A percentile compares a stretch with the other conserved stretches of the same genome.
Evolutionary conservation across 495 filamentous ascomycete species (phyloP).

Genomic region (Lasiosphaeris hirsuta): DNA sequence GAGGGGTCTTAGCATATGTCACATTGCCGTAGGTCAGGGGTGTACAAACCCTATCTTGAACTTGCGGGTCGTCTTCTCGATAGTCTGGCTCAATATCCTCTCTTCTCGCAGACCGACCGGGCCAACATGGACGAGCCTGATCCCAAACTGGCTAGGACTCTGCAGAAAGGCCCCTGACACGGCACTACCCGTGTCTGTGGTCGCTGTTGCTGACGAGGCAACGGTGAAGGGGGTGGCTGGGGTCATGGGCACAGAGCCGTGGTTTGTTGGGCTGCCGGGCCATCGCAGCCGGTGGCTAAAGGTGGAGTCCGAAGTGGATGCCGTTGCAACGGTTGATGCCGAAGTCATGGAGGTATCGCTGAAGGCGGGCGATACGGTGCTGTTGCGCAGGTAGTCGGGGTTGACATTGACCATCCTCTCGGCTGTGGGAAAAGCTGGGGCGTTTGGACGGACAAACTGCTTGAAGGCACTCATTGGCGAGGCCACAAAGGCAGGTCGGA

Average conservation of each 20-base stretch:
- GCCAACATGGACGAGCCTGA: slow-evolving; percentile 35
- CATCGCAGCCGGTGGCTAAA: slow-evolving; percentile 20
- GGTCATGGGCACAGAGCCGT: slow-evolving; percentile 39
- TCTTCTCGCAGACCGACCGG: slow-evolving; percentile 34
- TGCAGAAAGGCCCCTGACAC: slow-evolving; percentile 14
- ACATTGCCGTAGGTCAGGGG: not conserved
- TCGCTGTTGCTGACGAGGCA: slow-evolving; percentile 31
- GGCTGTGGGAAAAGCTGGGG: slow-evolving; percentile 16
- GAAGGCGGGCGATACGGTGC: slow-evolving; percentile 28
- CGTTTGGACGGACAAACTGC: slow-evolving; percentile 39
- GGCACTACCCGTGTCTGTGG: slow-evolving; percentile 15
- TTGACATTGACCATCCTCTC: slow-evolving; percentile 28
- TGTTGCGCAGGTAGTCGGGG: slow-evolving; percentile 24
- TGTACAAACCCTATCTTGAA: slow-evolving; percentile 39
- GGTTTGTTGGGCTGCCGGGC: slow-evolving; percentile 19
- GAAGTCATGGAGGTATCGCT: slow-evolving; percentile 25
- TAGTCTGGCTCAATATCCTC: slow-evolving; percentile 35
- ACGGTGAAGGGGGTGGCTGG: slow-evolving; percentile 42
- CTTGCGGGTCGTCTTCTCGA: slow-evolving; percentile 43
- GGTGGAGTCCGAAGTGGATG: slow-evolving; percentile 12
- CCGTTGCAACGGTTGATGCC: slow-evolving; percentile 22
- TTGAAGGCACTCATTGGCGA: slow-evolving; percentile 33
- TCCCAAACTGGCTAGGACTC: slow-evolving; percentile 34
- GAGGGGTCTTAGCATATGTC: slow-evolving; percentile 1
- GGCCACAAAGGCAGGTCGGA: slow-evolving; percentile 27